A percentile compares a stretch with the other conserved stretches of the same genome.
Conservation (phyloP, 208 protist genomes). For the Tritrichomonas musculus region DNA sequence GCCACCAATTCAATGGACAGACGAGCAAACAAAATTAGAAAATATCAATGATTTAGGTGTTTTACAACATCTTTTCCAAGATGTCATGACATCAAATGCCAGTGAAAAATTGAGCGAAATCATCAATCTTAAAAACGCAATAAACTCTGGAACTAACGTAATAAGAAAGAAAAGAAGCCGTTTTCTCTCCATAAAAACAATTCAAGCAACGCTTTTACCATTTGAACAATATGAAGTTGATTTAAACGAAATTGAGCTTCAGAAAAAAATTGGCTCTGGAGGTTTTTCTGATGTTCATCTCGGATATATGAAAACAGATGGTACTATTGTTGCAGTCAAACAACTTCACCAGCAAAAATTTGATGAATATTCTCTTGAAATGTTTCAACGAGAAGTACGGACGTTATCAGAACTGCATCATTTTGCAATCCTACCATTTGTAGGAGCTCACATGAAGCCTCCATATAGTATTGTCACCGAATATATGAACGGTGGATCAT, state of each 20-base stretch:
- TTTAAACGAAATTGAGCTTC: background rate
- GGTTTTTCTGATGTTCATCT: slow-evolving; percentile 6
- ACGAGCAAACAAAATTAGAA: no score
- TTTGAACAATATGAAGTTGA: slow-evolving; percentile 18
- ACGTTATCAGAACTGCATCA: background rate
- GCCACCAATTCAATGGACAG: no score
- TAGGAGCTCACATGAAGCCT: background rate
- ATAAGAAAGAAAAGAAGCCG: no score
- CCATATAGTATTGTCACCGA: slow-evolving; percentile 1
- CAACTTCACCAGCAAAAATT: background rate
- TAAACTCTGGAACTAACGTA: no score
- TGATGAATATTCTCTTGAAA: slow-evolving; percentile 9
- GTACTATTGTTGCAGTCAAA: background rate
- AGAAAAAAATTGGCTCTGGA: background rate
- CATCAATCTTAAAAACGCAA: no score
- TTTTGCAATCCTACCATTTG: slow-evolving; percentile 29
- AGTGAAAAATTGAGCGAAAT: no score
- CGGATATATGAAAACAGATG: background rate
- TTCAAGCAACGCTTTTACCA: background rate
- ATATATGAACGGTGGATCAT: slow-evolving; percentile 5
- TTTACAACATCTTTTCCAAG: no score
- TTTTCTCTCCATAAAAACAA: background rate
- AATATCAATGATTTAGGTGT: no score
- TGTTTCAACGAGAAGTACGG: slow-evolving; percentile 13
- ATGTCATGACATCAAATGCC: no score